A percentile compares a stretch with the other conserved stretches of the same genome.
These are phyloP conservation scores for Leccinum uliginosum DNA, from an alignment of 768 basidiomycete species.

Conservation along the genomic window DNA sequence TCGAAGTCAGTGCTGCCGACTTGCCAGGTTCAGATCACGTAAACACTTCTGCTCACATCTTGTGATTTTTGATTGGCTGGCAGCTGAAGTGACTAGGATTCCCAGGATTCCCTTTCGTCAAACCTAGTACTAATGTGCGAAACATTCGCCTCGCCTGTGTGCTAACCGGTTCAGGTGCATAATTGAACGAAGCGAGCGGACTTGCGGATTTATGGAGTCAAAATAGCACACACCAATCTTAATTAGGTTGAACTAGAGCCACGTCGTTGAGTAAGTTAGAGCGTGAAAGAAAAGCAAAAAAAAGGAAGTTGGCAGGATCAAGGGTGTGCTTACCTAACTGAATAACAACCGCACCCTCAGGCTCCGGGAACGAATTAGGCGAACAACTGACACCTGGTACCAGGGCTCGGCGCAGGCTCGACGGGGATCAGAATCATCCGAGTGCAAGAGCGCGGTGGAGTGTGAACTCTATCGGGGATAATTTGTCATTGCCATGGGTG, in stretches of 20 bases:
- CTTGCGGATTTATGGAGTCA: conserved; percentile 3
- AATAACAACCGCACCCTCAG: conserved; percentile 6
- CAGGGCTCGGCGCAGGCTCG: conserved; percentile 23
- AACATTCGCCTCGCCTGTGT: not conserved
- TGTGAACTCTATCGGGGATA: conserved; percentile 11
- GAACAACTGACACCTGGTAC: conserved; percentile 12
- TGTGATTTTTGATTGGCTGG: not conserved
- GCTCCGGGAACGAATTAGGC: conserved; percentile 11
- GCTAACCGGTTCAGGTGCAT: not conserved
- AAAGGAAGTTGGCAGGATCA: conserved; percentile 19
- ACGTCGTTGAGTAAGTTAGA: conserved; percentile 19
- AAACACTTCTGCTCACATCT: not conserved
- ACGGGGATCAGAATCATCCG: conserved; percentile 14
- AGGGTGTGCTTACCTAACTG: conserved; percentile 21
- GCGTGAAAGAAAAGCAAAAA: conserved; percentile 19
- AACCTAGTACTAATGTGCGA: not conserved
- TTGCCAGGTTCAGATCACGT: not conserved
- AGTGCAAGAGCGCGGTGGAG: conserved; percentile 3
- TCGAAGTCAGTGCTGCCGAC: conserved; percentile 9
- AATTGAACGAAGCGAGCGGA: conserved; percentile 17
- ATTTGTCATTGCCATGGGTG: conserved; percentile 3
- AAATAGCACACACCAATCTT: conserved; percentile 9
- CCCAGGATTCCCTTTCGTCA: not conserved
- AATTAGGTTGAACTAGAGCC: conserved; percentile 7
- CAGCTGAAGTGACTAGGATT: not conserved